Percentiles rank a stretch among this genome's conserved stretches.
Evolutionary conservation across 2,329 filamentous ascomycete genomes (phyloP).

Genomic region (Metarhizium robertsii): DNA sequence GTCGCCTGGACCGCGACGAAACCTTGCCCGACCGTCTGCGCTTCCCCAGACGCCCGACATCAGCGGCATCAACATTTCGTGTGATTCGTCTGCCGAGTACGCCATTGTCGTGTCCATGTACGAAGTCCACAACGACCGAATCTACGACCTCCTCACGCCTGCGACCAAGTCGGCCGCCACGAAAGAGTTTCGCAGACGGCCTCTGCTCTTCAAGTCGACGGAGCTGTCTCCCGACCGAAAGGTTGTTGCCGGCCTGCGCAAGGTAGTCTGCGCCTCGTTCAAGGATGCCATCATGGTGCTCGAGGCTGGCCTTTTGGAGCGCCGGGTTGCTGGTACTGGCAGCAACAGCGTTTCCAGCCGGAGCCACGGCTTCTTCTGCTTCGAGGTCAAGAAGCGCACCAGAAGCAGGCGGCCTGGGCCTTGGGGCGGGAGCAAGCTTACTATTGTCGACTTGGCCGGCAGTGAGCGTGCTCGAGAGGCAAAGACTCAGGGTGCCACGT

Average conservation of each 20-base stretch:
- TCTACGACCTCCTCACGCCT: constrained; percentile 80
- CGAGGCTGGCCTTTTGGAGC: constrained; percentile 79
- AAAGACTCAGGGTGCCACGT: constrained; percentile 84
- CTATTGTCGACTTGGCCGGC: constrained; percentile 84
- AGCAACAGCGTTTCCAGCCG: constrained; percentile 89
- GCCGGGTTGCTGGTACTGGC: constrained; percentile 80
- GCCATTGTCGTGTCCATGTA: constrained; percentile 94
- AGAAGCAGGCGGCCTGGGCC: constrained; percentile 34
- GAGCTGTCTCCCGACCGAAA: constrained; percentile 86
- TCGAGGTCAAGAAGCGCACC: constrained; percentile 81
- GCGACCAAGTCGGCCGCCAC: constrained; percentile 49
- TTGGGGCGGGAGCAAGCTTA: constrained; percentile 73
- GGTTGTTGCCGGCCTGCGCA: constrained; percentile 82
- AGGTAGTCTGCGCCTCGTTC: constrained; percentile 75
- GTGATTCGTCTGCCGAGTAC: constrained; percentile 61
- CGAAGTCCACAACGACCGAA: constrained; percentile 97
- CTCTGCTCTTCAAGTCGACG: constrained; percentile 84
- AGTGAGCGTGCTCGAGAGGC: constrained; percentile 89
- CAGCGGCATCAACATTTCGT: constrained; percentile 55
- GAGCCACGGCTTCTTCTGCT: constrained; percentile 91
- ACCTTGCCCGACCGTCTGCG: constrained; percentile 58
- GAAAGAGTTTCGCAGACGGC: constrained; percentile 66
- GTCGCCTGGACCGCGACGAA: constrained; percentile 47
- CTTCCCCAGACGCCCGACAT: constrained; percentile 70
- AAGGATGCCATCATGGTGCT: constrained; percentile 82